Evolutionary conservation across 352 stramenopile genomes (phyloP), one percentile per base, ranked within the genome.

Genomic region (Pythium aquatile): DNA sequence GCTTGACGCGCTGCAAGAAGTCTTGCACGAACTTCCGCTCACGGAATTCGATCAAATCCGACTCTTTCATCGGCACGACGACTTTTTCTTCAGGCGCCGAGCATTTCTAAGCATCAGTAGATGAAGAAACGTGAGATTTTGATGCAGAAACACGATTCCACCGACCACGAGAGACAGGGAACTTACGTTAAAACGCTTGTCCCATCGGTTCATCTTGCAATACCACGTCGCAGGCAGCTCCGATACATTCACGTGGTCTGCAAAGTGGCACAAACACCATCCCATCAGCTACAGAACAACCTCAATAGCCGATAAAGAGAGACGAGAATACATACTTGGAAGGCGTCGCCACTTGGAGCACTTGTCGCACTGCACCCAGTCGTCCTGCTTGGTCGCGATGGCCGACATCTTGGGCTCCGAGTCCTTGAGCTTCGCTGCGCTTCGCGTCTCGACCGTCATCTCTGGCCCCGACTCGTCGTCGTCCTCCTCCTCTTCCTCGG

Each of bases 361-460:
- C 61, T 93, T 93, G 75, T 93, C 85, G 57, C 85, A 93, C 65
- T 93, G 85, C 40, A 93, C 83, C 85, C 85, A 93, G 67, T 92
- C 83, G 63, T 93, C 85, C 61, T 93, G 82, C 68, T 93, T 93
- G 58, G 79, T 84, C 11, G 77, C 72, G 17, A 84, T 67, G 17
- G 81, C 76, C 44, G 70, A 78, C 10, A 76, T 77, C 42, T 78
- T 79, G 28, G 74, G 69, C 14, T 79, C 72, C 17, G 69, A 61
- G n/a, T 84, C 72, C 56, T 87, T 86, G 61, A 81, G 71, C 20
- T 88, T 63, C 1, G 78, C 73, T 9, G 73, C 58, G 20, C 74
- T 88, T 32, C 79, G 70, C 17, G 81, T 88, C 68, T 88, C 66
- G 20, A 87, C 78, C 7, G 78, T 78, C 57, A 84, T 64, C 24